phyloP scores from a whole-genome alignment of 164 flowering plant species.

The Tinospora cordifolia region DNA sequence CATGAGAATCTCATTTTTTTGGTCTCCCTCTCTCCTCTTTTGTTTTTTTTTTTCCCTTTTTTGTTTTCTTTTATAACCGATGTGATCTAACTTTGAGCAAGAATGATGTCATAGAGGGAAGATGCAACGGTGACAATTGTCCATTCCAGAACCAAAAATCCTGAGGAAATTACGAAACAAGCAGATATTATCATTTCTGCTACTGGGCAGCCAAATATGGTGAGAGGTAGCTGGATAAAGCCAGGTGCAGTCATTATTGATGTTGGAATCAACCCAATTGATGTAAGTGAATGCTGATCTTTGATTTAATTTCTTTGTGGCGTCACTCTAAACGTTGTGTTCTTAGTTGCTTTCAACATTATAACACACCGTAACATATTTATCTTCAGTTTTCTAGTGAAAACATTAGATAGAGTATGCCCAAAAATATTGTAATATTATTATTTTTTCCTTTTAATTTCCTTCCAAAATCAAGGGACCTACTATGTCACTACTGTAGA shows the following conservation, averaged over 20 bases:
- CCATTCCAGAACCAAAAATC: conserved; percentile 77
- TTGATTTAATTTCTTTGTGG: background rate
- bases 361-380: background rate
- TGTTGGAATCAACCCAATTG: conserved; percentile 91
- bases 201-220: conserved; percentile 80
- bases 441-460: background rate
- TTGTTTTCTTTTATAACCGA: no score
- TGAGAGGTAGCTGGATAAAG: conserved; percentile 90
- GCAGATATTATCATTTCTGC: conserved; percentile 93
- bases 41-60: no score
- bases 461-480: background rate
- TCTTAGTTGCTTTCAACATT: background rate
- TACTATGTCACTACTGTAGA: no score
- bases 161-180: conserved; percentile 68
- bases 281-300: conserved; percentile 40
- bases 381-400: background rate
- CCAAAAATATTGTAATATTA: background rate
- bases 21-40: background rate
- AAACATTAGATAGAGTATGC: background rate
- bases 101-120: conserved; percentile 52
- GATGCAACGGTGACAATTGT: conserved; percentile 85
- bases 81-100: background rate
- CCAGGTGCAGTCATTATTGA: conserved; percentile 91
- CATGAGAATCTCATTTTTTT: background rate
- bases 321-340: background rate